These are phyloP conservation scores for Coprinopsis strossmayeri DNA, from an alignment of 768 basidiomycete genomes.

Conservation along the genomic window DNA sequence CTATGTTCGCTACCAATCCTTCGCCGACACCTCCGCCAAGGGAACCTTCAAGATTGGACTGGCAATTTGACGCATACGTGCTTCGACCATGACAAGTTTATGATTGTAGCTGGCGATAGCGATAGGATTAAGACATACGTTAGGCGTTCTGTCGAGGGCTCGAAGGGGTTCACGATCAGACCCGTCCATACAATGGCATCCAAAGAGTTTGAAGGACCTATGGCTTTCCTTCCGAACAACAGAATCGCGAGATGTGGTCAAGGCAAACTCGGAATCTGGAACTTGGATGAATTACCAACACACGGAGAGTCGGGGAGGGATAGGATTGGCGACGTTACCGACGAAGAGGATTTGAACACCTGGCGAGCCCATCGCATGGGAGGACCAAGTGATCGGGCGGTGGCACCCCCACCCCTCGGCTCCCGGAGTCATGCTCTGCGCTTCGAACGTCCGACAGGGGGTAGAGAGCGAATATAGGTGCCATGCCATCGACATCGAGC, in stretches of 20 bases:
- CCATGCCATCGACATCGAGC: constrained; percentile 26
- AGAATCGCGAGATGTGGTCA: constrained; percentile 26
- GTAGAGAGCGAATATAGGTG: constrained; percentile 14
- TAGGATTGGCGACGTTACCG: constrained; percentile 15
- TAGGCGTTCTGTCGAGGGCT: constrained; percentile 13
- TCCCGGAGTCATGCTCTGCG: constrained; percentile 19
- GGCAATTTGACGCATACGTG: background rate
- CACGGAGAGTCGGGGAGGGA: constrained; percentile 20
- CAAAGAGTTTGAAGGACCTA: constrained; percentile 19
- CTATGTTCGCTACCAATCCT: constrained; percentile 19
- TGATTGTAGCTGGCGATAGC: constrained; percentile 30
- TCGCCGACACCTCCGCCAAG: constrained; percentile 12
- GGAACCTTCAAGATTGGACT: constrained; percentile 18
- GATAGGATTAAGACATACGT: constrained; percentile 31
- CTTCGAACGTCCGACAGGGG: constrained; percentile 3
- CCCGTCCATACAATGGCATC: constrained; percentile 27
- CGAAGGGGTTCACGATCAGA: constrained; percentile 5
- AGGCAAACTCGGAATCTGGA: constrained; percentile 29
- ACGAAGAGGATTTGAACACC: constrained; percentile 5
- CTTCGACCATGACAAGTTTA: constrained; percentile 26
- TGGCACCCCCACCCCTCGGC: constrained; percentile 22
- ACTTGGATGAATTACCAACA: constrained; percentile 24
- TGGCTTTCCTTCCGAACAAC: constrained; percentile 22
- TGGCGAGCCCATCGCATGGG: constrained; percentile 9
- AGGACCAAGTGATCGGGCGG: background rate